Conservation (phyloP, 805 yeast genomes). For the Barnettozyma sp. region DNA sequence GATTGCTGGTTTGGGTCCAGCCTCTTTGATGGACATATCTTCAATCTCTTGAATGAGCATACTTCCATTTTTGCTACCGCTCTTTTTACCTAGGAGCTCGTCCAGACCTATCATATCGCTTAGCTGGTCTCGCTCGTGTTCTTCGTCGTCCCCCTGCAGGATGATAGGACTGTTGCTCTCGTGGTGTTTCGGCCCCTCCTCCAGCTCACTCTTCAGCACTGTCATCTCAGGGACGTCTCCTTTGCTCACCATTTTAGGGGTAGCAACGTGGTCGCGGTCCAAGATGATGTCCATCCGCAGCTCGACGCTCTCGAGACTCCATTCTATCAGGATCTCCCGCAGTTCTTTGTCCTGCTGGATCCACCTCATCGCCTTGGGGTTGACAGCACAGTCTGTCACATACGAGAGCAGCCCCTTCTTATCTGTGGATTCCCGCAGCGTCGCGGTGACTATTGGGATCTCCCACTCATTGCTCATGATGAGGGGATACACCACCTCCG, state of each 20-base stretch:
- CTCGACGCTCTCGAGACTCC: constrained; percentile 81
- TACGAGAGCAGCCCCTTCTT: constrained; percentile 60
- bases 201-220: constrained; percentile 38
- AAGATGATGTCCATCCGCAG: constrained; percentile 41
- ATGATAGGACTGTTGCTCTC: too few relatives aligned
- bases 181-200: too few relatives aligned
- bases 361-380: constrained; percentile 57
- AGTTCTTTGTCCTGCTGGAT: constrained; percentile 51
- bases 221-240: constrained; percentile 48
- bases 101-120: too few relatives aligned
- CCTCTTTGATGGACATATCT: constrained; percentile 21
- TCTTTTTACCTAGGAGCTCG: not conserved
- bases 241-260: constrained; percentile 69
- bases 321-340: constrained; percentile 62
- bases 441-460: constrained; percentile 70
- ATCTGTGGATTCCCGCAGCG: constrained; percentile 48
- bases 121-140: too few relatives aligned
- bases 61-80: constrained; percentile 17
- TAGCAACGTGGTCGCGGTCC: constrained; percentile 50
- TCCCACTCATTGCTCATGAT: constrained; percentile 76
- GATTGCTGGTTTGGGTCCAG: constrained; percentile 8
- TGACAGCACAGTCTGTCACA: constrained; percentile 77
- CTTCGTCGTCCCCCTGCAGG: too few relatives aligned
- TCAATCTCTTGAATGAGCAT: constrained; percentile 53
- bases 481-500: constrained; percentile 51